Evolutionary conservation across 768 basidiomycete species (phyloP).

Genomic region (Sporobolomyces phaffii): DNA sequence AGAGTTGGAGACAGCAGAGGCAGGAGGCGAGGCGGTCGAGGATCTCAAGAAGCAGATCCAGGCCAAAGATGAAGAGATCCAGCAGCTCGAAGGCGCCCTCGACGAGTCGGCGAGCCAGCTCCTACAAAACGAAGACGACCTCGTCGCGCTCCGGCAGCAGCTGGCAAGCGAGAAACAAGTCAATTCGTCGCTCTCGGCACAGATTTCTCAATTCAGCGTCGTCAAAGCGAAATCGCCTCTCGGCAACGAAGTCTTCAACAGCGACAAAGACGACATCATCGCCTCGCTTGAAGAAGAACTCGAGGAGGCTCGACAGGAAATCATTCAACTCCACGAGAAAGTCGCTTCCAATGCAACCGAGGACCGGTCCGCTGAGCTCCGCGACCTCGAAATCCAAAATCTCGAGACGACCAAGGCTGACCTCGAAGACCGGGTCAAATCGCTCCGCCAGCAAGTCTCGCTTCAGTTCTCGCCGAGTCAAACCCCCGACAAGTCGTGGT

Average conservation of each 20-base stretch:
- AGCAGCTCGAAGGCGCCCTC: slow-evolving; percentile 35
- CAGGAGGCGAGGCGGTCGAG: not conserved
- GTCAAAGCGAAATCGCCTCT: slow-evolving; percentile 33
- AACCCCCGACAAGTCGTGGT: slow-evolving; percentile 37
- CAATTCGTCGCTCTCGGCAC: slow-evolving; percentile 21
- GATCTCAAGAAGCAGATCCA: slow-evolving; percentile 11
- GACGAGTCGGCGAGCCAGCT: slow-evolving; percentile 33
- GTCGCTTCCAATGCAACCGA: slow-evolving; percentile 65
- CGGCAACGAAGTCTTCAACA: slow-evolving; percentile 28
- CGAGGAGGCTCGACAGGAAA: slow-evolving; percentile 68
- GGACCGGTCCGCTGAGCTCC: slow-evolving; percentile 53
- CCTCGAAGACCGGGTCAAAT: slow-evolving; percentile 61
- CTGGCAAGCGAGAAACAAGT: slow-evolving; percentile 25
- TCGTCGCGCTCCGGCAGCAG: slow-evolving; percentile 13
- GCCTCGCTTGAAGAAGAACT: slow-evolving; percentile 62
- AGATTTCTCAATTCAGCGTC: slow-evolving; percentile 32
- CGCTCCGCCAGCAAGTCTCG: slow-evolving; percentile 38
- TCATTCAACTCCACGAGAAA: slow-evolving; percentile 61
- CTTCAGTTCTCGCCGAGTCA: slow-evolving; percentile 23
- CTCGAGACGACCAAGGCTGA: slow-evolving; percentile 73
- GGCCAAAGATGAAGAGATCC: slow-evolving; percentile 13
- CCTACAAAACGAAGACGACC: slow-evolving; percentile 27
- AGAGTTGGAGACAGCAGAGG: not conserved
- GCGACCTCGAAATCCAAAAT: slow-evolving; percentile 66
- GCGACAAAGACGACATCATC: slow-evolving; percentile 24